phyloP scores from a whole-genome alignment of 345 rosid genomes.

The Hevea brasiliensis region DNA sequence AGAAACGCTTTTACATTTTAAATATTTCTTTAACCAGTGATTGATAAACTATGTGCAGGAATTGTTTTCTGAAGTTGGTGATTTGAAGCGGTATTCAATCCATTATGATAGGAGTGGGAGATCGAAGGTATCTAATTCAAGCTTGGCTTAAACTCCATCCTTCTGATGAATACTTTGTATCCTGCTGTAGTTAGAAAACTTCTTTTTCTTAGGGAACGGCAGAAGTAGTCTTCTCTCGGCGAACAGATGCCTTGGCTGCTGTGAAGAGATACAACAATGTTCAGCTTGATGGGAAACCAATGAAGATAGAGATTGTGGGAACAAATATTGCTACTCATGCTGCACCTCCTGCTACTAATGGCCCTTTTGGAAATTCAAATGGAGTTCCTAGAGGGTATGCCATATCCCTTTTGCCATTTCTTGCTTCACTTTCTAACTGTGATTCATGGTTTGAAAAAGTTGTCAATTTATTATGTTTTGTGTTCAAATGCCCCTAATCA shows the following conservation, averaged over 20 bases:
- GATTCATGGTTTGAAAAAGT: not conserved
- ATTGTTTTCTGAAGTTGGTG: conserved; percentile 88
- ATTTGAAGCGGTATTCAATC: conserved; percentile 73
- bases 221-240: conserved; percentile 77
- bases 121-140: conserved; percentile 72
- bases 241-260: conserved; percentile 76
- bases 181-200: conserved; percentile 36
- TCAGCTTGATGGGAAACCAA: conserved; percentile 93
- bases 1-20: not conserved
- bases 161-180: conserved; percentile 37
- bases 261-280: conserved; percentile 90
- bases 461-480: not conserved
- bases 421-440: not conserved
- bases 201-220: conserved; percentile 82
- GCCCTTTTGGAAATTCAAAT: conserved; percentile 41
- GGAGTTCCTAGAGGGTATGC: conserved; percentile 59
- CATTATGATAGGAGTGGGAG: conserved; percentile 95
- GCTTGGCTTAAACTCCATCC: conserved; percentile 40
- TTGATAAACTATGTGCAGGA: conserved; percentile 46
- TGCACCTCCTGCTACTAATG: conserved; percentile 42
- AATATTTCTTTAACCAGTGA: not conserved
- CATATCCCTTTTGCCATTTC: not conserved
- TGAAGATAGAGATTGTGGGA: conserved; percentile 93
- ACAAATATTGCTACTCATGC: conserved; percentile 56
- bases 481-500: no score